phyloP scores from a whole-genome alignment of 257 asterid species.

The Apocynum venetum region DNA sequence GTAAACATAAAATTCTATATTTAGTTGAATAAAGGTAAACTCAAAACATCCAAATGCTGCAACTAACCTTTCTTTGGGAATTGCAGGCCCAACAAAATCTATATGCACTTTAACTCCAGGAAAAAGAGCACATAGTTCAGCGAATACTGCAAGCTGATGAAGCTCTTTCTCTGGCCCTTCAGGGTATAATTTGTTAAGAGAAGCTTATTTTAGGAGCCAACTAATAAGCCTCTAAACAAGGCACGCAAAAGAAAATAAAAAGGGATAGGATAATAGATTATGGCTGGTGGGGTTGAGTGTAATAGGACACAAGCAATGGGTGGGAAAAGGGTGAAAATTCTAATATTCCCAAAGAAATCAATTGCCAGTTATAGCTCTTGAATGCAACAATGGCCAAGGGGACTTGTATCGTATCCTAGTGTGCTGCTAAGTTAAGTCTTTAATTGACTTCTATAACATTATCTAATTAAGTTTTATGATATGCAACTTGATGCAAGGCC shows the following conservation, averaged over 20 bases:
- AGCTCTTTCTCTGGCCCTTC: constrained; percentile 93
- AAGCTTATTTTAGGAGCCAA: constrained; percentile 16
- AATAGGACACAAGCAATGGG: not conserved
- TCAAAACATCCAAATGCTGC: not conserved
- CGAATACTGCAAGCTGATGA: constrained; percentile 66
- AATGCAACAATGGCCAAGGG: not conserved
- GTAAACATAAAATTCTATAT: not conserved
- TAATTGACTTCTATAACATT: not conserved
- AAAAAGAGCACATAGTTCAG: constrained; percentile 72
- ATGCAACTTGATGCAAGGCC: not conserved
- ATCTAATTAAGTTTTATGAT: not conserved
- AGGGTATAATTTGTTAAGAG: constrained; percentile 21
- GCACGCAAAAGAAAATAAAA: not conserved
- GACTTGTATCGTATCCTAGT: not conserved
- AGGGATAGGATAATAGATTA: not conserved
- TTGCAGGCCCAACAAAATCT: constrained; percentile 79
- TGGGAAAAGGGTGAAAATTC: not conserved
- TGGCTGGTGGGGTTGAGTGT: not conserved
- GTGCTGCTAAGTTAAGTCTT: not conserved
- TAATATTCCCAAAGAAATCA: not conserved
- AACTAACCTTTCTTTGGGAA: constrained; percentile 62
- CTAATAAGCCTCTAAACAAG: not conserved
- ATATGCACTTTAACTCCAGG: constrained; percentile 60
- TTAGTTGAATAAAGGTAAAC: not conserved
- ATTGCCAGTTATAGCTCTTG: not conserved